A percentile compares a stretch with the other conserved stretches of the same genome.
phyloP scores from a whole-genome alignment of 1,284 basidiomycete species.

The Leccinum ambiguum region DNA sequence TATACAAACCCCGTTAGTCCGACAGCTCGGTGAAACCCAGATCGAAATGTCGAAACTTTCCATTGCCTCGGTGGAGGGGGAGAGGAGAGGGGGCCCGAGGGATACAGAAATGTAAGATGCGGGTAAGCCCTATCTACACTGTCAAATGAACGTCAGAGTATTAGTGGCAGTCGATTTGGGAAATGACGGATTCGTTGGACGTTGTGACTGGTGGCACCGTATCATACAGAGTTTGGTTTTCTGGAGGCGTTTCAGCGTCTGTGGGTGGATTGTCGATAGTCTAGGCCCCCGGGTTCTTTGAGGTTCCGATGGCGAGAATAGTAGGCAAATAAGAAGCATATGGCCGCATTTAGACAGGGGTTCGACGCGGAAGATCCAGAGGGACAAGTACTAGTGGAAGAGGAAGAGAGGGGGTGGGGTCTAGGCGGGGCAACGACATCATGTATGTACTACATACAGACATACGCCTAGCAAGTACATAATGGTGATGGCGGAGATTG shows the following conservation, averaged over 20 bases:
- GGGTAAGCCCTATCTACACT: neutral
- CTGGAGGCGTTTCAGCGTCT: neutral
- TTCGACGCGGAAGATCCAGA: neutral
- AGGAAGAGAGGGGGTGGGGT: neutral
- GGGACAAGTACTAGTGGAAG: neutral
- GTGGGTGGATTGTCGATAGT: neutral
- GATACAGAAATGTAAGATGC: neutral
- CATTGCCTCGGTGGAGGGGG: neutral
- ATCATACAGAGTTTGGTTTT: neutral
- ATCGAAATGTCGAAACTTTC: conserved; percentile 1
- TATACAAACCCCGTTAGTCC: neutral
- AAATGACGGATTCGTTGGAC: neutral
- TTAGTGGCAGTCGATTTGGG: neutral
- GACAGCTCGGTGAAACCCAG: conserved; percentile 4
- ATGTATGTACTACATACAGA: neutral
- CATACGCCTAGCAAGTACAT: neutral
- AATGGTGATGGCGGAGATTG: neutral
- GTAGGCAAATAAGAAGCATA: neutral
- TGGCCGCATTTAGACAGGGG: neutral
- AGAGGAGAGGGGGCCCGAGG: neutral
- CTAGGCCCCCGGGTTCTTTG: conserved; percentile 2
- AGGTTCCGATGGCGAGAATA: neutral
- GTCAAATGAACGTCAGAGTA: neutral
- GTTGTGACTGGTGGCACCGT: neutral
- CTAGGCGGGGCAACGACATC: neutral